A percentile compares a stretch with the other conserved stretches of the same genome.
Conservation (phyloP, 108 stramenopile species). For the Nitzschia sp. region DNA sequence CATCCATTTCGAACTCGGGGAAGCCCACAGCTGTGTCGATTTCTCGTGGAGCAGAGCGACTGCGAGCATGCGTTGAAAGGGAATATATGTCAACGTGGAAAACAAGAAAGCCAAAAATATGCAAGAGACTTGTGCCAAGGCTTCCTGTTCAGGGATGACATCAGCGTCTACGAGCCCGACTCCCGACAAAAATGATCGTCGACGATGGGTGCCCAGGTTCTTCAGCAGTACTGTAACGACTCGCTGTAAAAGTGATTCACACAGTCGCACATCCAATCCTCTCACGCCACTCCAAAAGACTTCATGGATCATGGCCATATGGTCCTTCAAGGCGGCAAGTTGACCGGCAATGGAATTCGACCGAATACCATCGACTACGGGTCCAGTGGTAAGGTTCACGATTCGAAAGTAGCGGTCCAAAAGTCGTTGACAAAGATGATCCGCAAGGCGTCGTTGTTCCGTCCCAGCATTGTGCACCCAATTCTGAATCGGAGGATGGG, state of each 20-base stretch:
- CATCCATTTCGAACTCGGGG: not conserved
- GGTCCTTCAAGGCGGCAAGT: conserved; percentile 53
- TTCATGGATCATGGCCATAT: conserved; percentile 76
- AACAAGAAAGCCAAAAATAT: conserved; percentile 51
- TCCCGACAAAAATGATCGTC: conserved; percentile 25
- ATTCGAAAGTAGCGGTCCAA: conserved; percentile 38
- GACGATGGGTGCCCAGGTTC: conserved; percentile 23
- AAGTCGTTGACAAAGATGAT: conserved; percentile 43
- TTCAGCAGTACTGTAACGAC: conserved; percentile 58
- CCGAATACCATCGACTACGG: conserved; percentile 58
- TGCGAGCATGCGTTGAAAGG: conserved; percentile 61
- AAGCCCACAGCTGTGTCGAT: conserved; percentile 38
- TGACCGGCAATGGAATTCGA: conserved; percentile 53
- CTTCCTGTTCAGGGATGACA: conserved; percentile 54
- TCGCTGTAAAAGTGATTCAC: conserved; percentile 63
- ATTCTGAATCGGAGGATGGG: conserved; percentile 45
- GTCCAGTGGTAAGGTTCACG: conserved; percentile 36
- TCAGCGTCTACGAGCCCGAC: conserved; percentile 41
- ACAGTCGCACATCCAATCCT: conserved; percentile 70
- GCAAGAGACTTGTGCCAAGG: conserved; percentile 44
- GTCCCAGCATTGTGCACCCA: conserved; percentile 40
- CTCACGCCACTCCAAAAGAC: conserved; percentile 71
- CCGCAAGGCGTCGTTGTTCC: conserved; percentile 31
- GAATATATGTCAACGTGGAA: conserved; percentile 41
- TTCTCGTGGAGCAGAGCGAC: conserved; percentile 60